Evolutionary conservation across 306 rosid genomes (phyloP).

Genomic region (Malus sieversii): DNA sequence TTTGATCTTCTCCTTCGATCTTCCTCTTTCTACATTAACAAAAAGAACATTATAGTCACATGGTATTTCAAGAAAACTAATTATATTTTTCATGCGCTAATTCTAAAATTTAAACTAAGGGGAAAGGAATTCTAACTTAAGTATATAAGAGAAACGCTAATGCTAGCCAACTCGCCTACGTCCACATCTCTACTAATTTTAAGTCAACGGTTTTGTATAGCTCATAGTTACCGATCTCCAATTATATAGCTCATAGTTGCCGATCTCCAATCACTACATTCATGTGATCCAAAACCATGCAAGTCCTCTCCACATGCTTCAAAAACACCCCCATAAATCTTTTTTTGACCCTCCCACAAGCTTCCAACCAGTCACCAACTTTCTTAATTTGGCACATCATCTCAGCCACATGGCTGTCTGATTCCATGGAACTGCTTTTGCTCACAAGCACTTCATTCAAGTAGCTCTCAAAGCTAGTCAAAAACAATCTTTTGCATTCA

Average conservation of each 20-base stretch:
- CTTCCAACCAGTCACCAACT: slow-evolving; percentile 29
- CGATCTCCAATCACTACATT: neutral
- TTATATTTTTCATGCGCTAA: too few relatives aligned
- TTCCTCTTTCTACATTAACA: too few relatives aligned
- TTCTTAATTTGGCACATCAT: slow-evolving; percentile 34
- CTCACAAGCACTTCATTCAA: slow-evolving; percentile 23
- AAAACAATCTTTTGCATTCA: slow-evolving; percentile 29
- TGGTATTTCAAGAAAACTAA: neutral
- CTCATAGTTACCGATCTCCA: neutral
- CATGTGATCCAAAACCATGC: slow-evolving; percentile 16
- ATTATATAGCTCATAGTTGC: neutral
- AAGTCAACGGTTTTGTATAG: too few relatives aligned
- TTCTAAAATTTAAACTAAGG: too few relatives aligned
- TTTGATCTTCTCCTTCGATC: too few relatives aligned
- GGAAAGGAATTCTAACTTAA: too few relatives aligned
- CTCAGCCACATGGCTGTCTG: slow-evolving; percentile 20
- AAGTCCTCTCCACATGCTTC: slow-evolving; percentile 36
- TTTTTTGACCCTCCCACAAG: slow-evolving; percentile 29
- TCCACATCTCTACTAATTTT: too few relatives aligned
- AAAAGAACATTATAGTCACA: neutral
- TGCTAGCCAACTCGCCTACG: too few relatives aligned
- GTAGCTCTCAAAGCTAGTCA: slow-evolving; percentile 20
- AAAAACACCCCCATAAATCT: slow-evolving; percentile 27
- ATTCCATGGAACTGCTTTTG: slow-evolving; percentile 11
- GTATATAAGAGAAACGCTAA: too few relatives aligned